Evolutionary conservation across 1,284 basidiomycete species (phyloP).

Genomic region (Leccinum brunneo-olivaceum): DNA sequence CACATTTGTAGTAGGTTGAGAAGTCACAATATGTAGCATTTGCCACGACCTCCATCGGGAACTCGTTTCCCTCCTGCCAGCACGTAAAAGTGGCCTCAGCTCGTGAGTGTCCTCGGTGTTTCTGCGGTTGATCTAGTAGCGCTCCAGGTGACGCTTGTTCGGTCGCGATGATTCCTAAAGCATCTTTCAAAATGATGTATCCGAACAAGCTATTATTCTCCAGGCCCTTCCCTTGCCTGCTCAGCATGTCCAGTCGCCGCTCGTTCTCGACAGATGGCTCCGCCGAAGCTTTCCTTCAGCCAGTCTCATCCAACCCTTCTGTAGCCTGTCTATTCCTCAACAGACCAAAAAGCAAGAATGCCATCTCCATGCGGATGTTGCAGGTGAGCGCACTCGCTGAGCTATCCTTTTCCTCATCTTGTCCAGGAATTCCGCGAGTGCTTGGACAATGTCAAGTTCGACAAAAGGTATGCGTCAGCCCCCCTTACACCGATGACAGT

Average conservation of each 20-base stretch:
- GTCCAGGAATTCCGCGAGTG: slow-evolving; percentile 66
- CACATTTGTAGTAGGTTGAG: too few species aligned
- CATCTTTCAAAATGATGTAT: too few species aligned
- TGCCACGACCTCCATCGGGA: too few species aligned
- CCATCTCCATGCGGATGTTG: slow-evolving; percentile 74
- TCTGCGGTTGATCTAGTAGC: too few species aligned
- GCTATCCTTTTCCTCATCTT: slow-evolving; percentile 2
- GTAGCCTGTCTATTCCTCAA: slow-evolving; percentile 70
- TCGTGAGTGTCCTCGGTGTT: too few species aligned
- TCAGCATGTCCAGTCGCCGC: slow-evolving; percentile 2
- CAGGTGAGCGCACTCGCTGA: slow-evolving; percentile 37
- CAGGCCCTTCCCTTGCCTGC: not conserved
- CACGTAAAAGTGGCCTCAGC: too few species aligned
- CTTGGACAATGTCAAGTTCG: slow-evolving; percentile 61
- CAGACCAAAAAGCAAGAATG: slow-evolving; percentile 82
- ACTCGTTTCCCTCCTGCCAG: too few species aligned
- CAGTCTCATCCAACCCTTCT: slow-evolving; percentile 41
- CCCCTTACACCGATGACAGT: not conserved
- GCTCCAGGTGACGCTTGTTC: too few species aligned
- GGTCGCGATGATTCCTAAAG: too few species aligned
- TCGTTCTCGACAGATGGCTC: slow-evolving; percentile 16
- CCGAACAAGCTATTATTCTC: not conserved
- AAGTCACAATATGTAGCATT: too few species aligned
- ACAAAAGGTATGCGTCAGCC: slow-evolving; percentile 47
- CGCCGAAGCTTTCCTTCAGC: slow-evolving; percentile 54